Evolutionary conservation across 192 early-diverging fungal genomes (phyloP).

Genomic region (Phycomyces nitens): DNA sequence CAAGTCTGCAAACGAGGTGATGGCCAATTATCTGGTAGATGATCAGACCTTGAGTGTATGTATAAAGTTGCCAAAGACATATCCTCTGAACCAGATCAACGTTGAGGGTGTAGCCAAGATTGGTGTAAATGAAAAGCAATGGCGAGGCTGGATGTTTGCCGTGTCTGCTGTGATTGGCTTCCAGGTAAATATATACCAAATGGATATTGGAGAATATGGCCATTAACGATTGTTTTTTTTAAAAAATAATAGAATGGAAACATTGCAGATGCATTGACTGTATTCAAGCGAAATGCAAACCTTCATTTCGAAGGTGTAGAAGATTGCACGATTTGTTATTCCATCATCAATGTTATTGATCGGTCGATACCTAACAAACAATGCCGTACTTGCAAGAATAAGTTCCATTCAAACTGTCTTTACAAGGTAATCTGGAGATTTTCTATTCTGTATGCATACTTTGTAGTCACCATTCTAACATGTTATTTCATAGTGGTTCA

Average conservation of each 20-base stretch:
- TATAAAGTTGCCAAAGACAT: constrained; percentile 64
- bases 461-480: background rate
- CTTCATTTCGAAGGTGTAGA: constrained; percentile 96
- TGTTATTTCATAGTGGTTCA: constrained; percentile 46
- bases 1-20: constrained; percentile 64
- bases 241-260: constrained; percentile 78
- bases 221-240: constrained; percentile 47
- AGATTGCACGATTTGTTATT: constrained; percentile 98
- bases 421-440: constrained; percentile 62
- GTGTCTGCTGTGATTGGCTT: constrained; percentile 38
- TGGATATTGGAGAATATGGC: constrained; percentile 49
- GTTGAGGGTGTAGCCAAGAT: constrained; percentile 61
- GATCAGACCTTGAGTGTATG: constrained; percentile 75
- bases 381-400: constrained; percentile 92
- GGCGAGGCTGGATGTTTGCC: constrained; percentile 64
- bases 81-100: constrained; percentile 69
- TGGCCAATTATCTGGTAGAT: constrained; percentile 70
- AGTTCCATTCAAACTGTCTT: constrained; percentile 90
- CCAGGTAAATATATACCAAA: constrained; percentile 36
- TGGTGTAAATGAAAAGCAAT: constrained; percentile 64
- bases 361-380: constrained; percentile 81
- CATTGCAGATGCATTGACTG: constrained; percentile 71
- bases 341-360: constrained; percentile 86
- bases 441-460: background rate
- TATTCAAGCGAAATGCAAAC: constrained; percentile 83